phyloP scores from a whole-genome alignment of 768 basidiomycete species.

The Psilocybe sp. region DNA sequence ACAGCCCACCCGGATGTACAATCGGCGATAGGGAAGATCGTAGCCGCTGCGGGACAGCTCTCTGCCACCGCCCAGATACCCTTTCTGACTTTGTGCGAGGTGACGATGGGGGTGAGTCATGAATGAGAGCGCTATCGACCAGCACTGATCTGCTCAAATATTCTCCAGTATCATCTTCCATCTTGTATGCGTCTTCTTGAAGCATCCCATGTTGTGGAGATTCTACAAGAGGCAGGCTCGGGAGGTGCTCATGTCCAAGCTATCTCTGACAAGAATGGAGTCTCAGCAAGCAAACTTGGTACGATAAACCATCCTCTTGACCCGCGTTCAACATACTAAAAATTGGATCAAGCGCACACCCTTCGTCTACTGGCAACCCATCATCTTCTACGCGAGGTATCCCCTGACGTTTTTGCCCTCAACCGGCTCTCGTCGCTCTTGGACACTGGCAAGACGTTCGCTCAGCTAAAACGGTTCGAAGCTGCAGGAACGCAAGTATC shows the following conservation, averaged over 20 bases:
- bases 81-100: slow-evolving; percentile 72
- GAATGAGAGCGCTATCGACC: background rate
- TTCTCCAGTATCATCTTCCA: slow-evolving; percentile 66
- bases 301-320: slow-evolving; percentile 1
- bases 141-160: slow-evolving; percentile 2
- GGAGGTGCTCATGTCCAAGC: slow-evolving; percentile 45
- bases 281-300: slow-evolving; percentile 54
- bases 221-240: slow-evolving; percentile 63
- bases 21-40: slow-evolving; percentile 58
- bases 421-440: slow-evolving; percentile 69
- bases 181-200: slow-evolving; percentile 74
- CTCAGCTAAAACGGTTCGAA: slow-evolving; percentile 39
- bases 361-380: slow-evolving; percentile 78
- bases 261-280: slow-evolving; percentile 42
- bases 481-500: slow-evolving; percentile 37
- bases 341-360: slow-evolving; percentile 52
- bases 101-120: slow-evolving; percentile 58
- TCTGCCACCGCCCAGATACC: slow-evolving; percentile 62
- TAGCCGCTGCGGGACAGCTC: slow-evolving; percentile 70
- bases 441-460: slow-evolving; percentile 60
- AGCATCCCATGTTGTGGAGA: slow-evolving; percentile 67
- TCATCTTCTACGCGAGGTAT: slow-evolving; percentile 67
- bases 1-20: slow-evolving; percentile 59
- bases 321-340: background rate
- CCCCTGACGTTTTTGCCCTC: slow-evolving; percentile 69